Percentiles rank a stretch among this genome's conserved stretches.
Conservation (phyloP, 345 rosid species). For the Citrus inodora region DNA sequence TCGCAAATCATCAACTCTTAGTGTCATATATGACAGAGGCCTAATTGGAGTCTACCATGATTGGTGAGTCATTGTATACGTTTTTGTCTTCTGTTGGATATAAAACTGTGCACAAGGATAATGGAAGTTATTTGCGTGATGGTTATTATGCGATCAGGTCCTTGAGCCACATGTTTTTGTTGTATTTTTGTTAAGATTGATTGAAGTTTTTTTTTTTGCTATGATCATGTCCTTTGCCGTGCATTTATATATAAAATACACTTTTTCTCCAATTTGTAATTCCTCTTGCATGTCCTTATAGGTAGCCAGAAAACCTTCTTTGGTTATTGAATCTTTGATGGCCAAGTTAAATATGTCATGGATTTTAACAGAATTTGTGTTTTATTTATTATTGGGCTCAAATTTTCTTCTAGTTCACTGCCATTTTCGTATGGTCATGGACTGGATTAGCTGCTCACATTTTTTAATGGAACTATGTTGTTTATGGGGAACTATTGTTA, state of each 20-base stretch:
- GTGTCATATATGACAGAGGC: constrained; percentile 80
- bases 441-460: not conserved
- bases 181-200: not conserved
- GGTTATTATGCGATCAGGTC: not conserved
- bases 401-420: not conserved
- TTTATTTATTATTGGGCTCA: not conserved
- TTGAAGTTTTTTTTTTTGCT: not conserved
- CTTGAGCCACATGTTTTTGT: not conserved
- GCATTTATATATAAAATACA: not conserved
- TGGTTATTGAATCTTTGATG: not conserved
- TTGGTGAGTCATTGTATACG: constrained; percentile 45
- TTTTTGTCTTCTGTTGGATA: not conserved
- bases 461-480: not conserved
- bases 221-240: not conserved
- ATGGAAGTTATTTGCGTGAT: not conserved
- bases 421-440: not conserved
- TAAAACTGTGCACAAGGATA: not conserved
- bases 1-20: constrained; percentile 71
- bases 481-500: not conserved
- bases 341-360: not conserved
- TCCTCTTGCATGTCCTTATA: not conserved
- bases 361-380: not conserved
- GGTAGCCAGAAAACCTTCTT: not conserved
- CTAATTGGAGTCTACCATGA: constrained; percentile 86
- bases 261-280: not conserved